Evolutionary conservation across 1,139 yeast species (phyloP).

Genomic region (Arxiozyma heterogenica): DNA sequence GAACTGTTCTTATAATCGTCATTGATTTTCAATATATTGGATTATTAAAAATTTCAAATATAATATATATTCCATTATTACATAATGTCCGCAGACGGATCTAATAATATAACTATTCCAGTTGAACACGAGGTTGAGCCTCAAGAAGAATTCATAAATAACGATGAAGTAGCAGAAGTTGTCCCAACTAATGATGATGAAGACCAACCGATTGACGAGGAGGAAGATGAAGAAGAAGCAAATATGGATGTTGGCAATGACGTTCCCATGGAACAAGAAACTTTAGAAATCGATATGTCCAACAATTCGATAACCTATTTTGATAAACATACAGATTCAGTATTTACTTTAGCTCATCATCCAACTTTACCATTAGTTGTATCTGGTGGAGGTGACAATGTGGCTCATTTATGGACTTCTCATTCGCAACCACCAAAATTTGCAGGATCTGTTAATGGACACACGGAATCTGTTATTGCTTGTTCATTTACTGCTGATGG

Average conservation of each 20-base stretch:
- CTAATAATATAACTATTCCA: slow-evolving; percentile 1
- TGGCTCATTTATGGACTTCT: slow-evolving; percentile 86
- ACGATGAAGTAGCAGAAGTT: slow-evolving; percentile 52
- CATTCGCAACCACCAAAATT: slow-evolving; percentile 74
- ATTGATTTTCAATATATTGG: not conserved
- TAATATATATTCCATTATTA: too few species aligned
- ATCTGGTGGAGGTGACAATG: slow-evolving; percentile 88
- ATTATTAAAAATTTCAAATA: not conserved
- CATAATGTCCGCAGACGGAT: slow-evolving; percentile 7
- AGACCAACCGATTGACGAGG: slow-evolving; percentile 34
- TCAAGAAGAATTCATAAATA: slow-evolving; percentile 45
- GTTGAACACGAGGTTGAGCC: slow-evolving; percentile 12
- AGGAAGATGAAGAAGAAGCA: slow-evolving; percentile 34
- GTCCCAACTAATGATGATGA: slow-evolving; percentile 33
- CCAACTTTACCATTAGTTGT: slow-evolving; percentile 75
- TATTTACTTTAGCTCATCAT: slow-evolving; percentile 69
- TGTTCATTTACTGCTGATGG: slow-evolving; percentile 85
- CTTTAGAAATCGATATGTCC: slow-evolving; percentile 60
- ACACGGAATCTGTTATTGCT: slow-evolving; percentile 78
- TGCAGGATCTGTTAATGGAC: slow-evolving; percentile 64
- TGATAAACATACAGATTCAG: slow-evolving; percentile 78
- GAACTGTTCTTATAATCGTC: not conserved
- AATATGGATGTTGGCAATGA: slow-evolving; percentile 16
- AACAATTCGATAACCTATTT: slow-evolving; percentile 86
- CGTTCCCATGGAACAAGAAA: slow-evolving; percentile 27